Percentiles rank a stretch among this genome's conserved stretches.
phyloP scores from a whole-genome alignment of 1,284 basidiomycete genomes.

The Xerocomus nothofagi region DNA sequence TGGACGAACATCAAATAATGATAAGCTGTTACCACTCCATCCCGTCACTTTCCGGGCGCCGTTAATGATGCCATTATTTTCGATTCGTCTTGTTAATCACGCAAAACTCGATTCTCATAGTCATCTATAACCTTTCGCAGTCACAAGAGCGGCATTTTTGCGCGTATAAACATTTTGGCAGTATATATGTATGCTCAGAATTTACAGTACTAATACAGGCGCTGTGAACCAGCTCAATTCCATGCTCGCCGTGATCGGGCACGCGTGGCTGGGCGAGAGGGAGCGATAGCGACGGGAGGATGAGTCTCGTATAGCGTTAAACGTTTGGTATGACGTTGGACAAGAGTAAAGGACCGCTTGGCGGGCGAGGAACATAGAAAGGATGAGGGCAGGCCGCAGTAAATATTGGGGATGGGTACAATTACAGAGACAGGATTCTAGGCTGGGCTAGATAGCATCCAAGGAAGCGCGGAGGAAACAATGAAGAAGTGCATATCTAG shows the following conservation, averaged over 20 bases:
- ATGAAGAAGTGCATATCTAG: slow-evolving; percentile 34
- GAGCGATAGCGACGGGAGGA: background rate
- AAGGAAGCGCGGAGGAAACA: slow-evolving; percentile 5
- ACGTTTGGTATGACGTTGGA: no score
- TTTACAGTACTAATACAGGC: slow-evolving; percentile 32
- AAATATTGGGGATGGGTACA: slow-evolving; percentile 30
- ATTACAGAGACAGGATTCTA: slow-evolving; percentile 30
- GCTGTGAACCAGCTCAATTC: slow-evolving; percentile 12
- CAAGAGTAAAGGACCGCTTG: background rate
- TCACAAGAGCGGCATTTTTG: background rate
- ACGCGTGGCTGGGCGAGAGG: background rate
- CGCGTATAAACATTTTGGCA: background rate
- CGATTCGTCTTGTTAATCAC: background rate
- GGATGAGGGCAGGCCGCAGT: slow-evolving; percentile 8
- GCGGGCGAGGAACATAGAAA: background rate
- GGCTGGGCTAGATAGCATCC: slow-evolving; percentile 34
- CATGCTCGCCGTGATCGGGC: slow-evolving; percentile 5
- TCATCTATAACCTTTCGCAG: no score
- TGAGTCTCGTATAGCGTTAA: slow-evolving; percentile 1
- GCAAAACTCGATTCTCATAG: no score
- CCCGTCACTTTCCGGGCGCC: background rate
- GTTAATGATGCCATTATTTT: no score
- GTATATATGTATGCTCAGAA: slow-evolving; percentile 16
- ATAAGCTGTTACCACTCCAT: background rate
- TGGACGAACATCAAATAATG: background rate